phyloP scores from a whole-genome alignment of 2,329 filamentous ascomycete genomes.

The Elsinoe necatrix region DNA sequence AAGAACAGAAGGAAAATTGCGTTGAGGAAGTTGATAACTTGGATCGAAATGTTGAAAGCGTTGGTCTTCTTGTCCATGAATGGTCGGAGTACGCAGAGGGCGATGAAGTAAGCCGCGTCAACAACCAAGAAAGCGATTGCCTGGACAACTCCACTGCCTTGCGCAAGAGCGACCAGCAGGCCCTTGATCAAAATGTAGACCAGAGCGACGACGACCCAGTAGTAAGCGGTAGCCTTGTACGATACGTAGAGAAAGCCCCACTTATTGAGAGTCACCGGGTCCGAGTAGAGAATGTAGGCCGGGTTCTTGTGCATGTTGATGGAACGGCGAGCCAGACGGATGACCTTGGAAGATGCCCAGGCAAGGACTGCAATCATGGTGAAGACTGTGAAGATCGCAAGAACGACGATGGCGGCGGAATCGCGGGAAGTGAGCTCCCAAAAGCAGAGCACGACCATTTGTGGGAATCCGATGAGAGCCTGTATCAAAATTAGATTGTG shows the following conservation, averaged over 20 bases:
- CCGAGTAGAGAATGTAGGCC: conserved; percentile 92
- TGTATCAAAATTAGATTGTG: conserved; percentile 18
- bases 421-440: conserved; percentile 88
- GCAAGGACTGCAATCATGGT: conserved; percentile 67
- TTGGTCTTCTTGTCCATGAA: conserved; percentile 99
- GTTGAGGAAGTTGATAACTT: conserved; percentile 82
- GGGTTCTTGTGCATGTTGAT: conserved; percentile 91
- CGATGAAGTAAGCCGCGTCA: conserved; percentile 70
- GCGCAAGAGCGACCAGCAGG: conserved; percentile 77
- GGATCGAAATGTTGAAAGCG: conserved; percentile 89
- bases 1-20: conserved; percentile 84
- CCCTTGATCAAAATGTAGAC: conserved; percentile 76
- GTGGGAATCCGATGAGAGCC: conserved; percentile 82
- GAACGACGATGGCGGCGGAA: conserved; percentile 74
- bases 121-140: conserved; percentile 76
- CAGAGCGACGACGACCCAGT: conserved; percentile 78
- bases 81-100: conserved; percentile 69
- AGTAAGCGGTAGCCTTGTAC: conserved; percentile 91
- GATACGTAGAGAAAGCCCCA: conserved; percentile 98
- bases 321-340: conserved; percentile 78
- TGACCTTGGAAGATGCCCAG: conserved; percentile 86
- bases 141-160: conserved; percentile 62
- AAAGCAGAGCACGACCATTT: conserved; percentile 80
- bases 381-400: conserved; percentile 83
- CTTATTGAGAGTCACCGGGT: conserved; percentile 89